Evolutionary conservation across 257 asterid genomes (phyloP).

Genomic region (Solanum neorickii): DNA sequence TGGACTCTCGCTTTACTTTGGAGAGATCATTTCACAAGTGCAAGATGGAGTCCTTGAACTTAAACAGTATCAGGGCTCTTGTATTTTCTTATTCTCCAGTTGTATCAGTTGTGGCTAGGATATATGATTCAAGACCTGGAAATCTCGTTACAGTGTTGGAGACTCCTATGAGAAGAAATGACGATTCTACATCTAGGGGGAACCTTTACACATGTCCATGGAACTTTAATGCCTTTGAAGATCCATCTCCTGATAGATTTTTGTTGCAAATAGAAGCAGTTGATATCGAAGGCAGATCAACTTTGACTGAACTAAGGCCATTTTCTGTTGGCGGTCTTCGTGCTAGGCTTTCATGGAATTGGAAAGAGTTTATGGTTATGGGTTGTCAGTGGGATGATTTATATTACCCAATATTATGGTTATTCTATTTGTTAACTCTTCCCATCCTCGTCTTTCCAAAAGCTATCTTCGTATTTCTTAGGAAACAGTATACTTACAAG

Average conservation of each 20-base stretch:
- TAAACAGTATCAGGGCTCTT: conserved; percentile 45
- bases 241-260: conserved; percentile 69
- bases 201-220: conserved; percentile 67
- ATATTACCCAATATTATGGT: conserved; percentile 58
- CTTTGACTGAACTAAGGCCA: conserved; percentile 64
- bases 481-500: conserved; percentile 35
- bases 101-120: conserved; percentile 59
- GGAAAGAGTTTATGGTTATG: conserved; percentile 84
- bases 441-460: conserved; percentile 51
- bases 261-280: conserved; percentile 64
- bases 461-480: conserved; percentile 23
- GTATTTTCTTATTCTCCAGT: conserved; percentile 71
- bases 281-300: conserved; percentile 42
- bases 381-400: conserved; percentile 89
- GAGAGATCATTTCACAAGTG: conserved; percentile 27
- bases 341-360: conserved; percentile 51
- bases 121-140: conserved; percentile 65
- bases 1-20: conserved; percentile 59
- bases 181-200: conserved; percentile 30
- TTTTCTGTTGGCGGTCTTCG: conserved; percentile 60
- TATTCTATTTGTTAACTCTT: conserved; percentile 30
- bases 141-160: conserved; percentile 44
- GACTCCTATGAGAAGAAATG: conserved; percentile 43
- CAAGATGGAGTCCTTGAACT: conserved; percentile 22
- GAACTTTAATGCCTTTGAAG: conserved; percentile 71